Conservation (phyloP, 2,329 filamentous ascomycete genomes). For the Lachnellula arida region DNA sequence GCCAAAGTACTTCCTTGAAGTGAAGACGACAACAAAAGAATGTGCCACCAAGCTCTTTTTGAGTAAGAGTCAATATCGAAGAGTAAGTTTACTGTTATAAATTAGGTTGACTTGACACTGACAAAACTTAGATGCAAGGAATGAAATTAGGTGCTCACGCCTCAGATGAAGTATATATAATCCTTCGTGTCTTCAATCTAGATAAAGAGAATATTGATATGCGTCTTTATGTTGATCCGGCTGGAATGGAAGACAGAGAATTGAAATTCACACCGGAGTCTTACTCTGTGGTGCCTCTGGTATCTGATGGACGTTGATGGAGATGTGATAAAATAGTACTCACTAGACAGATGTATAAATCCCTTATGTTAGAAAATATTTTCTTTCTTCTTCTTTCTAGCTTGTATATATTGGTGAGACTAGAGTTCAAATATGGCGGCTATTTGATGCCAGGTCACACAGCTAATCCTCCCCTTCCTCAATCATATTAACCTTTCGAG, state of each 20-base stretch:
- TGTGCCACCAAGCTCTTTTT: constrained; percentile 42
- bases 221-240: constrained; percentile 9
- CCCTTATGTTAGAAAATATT: too few relatives aligned
- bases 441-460: too few relatives aligned
- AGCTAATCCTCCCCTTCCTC: too few relatives aligned
- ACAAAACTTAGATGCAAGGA: constrained; percentile 9
- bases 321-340: too few relatives aligned
- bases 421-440: too few relatives aligned
- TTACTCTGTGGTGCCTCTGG: not conserved
- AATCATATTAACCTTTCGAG: too few relatives aligned
- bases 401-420: too few relatives aligned
- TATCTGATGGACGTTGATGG: not conserved
- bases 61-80: constrained; percentile 41
- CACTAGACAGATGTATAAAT: too few relatives aligned
- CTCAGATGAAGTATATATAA: constrained; percentile 13
- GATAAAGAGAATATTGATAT: constrained; percentile 5
- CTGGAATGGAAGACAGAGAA: constrained; percentile 3
- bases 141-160: constrained; percentile 5
- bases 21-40: constrained; percentile 42
- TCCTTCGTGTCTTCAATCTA: constrained; percentile 14
- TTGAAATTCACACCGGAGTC: constrained; percentile 8
- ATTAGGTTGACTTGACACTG: not conserved
- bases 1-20: constrained; percentile 45
- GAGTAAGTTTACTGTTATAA: constrained; percentile 29
- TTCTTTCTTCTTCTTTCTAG: too few relatives aligned